Base-by-base conservation (phyloP, 306 rosid genomes). In the Canavalia ensiformis region DNA sequence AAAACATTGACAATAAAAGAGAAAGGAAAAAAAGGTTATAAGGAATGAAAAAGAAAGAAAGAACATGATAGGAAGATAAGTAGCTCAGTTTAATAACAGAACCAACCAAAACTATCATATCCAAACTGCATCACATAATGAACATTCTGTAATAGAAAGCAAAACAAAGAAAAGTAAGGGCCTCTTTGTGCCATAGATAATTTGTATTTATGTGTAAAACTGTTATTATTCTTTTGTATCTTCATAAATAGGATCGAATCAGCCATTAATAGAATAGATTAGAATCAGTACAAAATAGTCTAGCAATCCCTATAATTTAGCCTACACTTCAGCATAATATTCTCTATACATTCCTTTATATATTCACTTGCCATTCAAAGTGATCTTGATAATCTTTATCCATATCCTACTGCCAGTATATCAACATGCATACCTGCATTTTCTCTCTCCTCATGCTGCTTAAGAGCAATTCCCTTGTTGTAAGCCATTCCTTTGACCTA, bases 401-500 rank as follows among this genome's bases (percentile, higher is more conserved):
- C 49, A 54, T 71, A 71, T 49, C 74, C 28, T 52, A 30, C 51
- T 31, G 71, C 6, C 51, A 34, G 64, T 46, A 68, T 72, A 68
- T 74, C 74, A 85, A 76, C 2, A 2, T 33, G 10, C 84, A 37
- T 80, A 93, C 98, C 97, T 89, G 99, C 97, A 83, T 83, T 83
- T 28, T 93, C 94, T 88, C 91, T 93, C 90, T 95, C 99, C 77
- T 90, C 90, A 2, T 75, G 86, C 35, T 90, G 94, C 51, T 88
- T 88, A 49, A 93, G 91, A 84, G 89, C 73, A 50, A 77, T 41
- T 54, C 98, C 97, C 85, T 88, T 90, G 72, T 95, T 93, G 85
- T 84, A 83, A 84, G 98, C 92, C 97, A 95, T 95, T 86, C 98
- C 97, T 82, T 93, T 95, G 62, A 90, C 98, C 99, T 95, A 55